phyloP scores from a whole-genome alignment of 345 rosid genomes.

The Heritiera fomes region DNA sequence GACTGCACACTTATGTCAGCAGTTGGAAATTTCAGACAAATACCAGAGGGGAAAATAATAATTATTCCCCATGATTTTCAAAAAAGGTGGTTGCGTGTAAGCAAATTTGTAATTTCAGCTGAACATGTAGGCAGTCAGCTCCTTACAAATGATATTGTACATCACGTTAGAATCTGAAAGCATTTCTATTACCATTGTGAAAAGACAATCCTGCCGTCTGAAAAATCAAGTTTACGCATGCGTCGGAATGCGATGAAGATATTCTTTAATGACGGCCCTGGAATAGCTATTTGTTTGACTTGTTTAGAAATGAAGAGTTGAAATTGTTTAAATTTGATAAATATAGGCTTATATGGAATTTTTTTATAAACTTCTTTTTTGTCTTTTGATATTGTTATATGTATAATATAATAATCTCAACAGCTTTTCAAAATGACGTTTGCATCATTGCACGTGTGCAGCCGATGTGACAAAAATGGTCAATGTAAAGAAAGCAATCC shows the following conservation, averaged over 20 bases:
- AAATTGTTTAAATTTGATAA: too few species aligned
- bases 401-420: background rate
- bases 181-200: background rate
- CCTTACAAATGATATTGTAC: background rate
- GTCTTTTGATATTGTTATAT: background rate
- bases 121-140: background rate
- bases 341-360: too few species aligned
- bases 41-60: conserved; percentile 1
- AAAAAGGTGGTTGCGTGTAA: background rate
- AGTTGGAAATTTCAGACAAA: conserved; percentile 8
- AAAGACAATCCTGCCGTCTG: background rate
- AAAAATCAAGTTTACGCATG: background rate
- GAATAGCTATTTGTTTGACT: background rate
- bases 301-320: background rate
- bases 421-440: background rate
- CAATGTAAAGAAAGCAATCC: background rate
- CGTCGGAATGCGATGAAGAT: background rate
- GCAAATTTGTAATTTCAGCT: conserved; percentile 18
- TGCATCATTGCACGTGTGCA: background rate
- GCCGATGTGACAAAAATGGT: conserved; percentile 7
- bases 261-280: background rate
- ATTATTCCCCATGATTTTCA: background rate
- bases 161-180: background rate
- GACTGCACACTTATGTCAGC: conserved; percentile 5
- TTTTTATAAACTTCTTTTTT: too few species aligned